Evolutionary conservation across 768 basidiomycete genomes (phyloP), one percentile per base, ranked within the genome.

Genomic region (Amanita brunnescens): DNA sequence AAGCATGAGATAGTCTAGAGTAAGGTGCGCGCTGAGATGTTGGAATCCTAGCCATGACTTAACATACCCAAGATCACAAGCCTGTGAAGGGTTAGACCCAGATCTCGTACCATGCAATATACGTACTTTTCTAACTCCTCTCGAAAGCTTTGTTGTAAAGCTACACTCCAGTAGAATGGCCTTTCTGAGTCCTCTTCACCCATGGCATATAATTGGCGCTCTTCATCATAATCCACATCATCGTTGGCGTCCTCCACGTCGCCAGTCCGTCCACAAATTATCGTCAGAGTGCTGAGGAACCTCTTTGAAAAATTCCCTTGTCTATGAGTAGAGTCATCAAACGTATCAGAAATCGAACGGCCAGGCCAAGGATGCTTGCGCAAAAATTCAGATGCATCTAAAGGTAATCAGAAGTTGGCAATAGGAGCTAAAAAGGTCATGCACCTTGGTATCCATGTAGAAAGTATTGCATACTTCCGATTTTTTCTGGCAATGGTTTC

Each of bases 401-500:
- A 46, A 26, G 43, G 40, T 21, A 18, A 23, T 20, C 3, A 39
- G 26, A 26, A 5, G 16, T 29, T 20, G 35, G 44, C 21, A 23
- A 43, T 42, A 35, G n/a, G 9, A 30, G 38, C 32, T 20, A 9
- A 21, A 34, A n/a, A 12, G 29, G 26, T 4, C 52, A 43, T 24
- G 40, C 58, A 80, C 89, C 89, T 69, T 81, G 78, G 60, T 76
- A 94, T 12, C 91, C 91, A 57, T 89, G 80, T 60, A 93, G 67
- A 67, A 95, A 94, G 49, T 80, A 83, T 60, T 95, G 92, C 80
- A 92, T 84, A 59, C 86, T 89, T 6, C 92, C 92, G 45, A 92
- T 84, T 69, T 95, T 95, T 53, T 87, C 88, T 20, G 89, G 89
- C 16, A 93, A 64, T 1, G 77, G 75, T 60, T 91, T 90, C 5